Evolutionary conservation across 345 rosid species (phyloP), one percentile per base, ranked within the genome.

Genomic region (Xanthoceras sorbifolium): DNA sequence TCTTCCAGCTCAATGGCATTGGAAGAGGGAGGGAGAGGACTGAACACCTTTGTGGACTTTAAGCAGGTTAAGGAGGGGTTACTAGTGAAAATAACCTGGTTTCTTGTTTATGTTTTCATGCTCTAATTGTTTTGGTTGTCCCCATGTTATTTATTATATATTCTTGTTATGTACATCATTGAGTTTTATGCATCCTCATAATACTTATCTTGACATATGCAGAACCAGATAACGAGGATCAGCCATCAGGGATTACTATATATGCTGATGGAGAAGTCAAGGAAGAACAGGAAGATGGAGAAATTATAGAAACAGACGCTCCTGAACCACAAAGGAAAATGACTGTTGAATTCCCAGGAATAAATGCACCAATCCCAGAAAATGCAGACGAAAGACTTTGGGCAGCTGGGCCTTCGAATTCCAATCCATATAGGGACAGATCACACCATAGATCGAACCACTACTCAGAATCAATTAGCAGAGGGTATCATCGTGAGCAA

Each of bases 321-420:
- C 77, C 81, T 79, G 85, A 85, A 71, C 87, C 81, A 40, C 25
- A 26, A 74, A 84, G 7, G 88, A 92, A 85, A 81, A 92, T 34
- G 93, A 79, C 86, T 4, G 86, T 89, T 70, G 83, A 82, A 75
- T 96, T 96, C 82, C 98, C 95, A 0, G 99, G 99, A 76, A 77
- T 93, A 72, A 96, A 96, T 72, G 97, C 93, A 54, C 93, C 95
- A 12, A 88, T 96, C 67, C 99, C 94, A 28, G 86, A 84, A 76
- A 86, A 86, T 63, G 94, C 97, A 28, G 91, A 96, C 84, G 84
- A 81, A 83, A 72, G 81, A 71, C 83, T 69, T 29, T 96, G 99
- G 99, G 86, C 74, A 57, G 84, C 88, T 22, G 83, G 82, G 57
- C 76, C 89, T 79, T 81, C 82, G 32, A 50, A 85, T 63, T 72